A percentile compares a stretch with the other conserved stretches of the same genome.
Evolutionary conservation across 257 asterid species (phyloP).

Genomic region (Nicotiana benthamiana): DNA sequence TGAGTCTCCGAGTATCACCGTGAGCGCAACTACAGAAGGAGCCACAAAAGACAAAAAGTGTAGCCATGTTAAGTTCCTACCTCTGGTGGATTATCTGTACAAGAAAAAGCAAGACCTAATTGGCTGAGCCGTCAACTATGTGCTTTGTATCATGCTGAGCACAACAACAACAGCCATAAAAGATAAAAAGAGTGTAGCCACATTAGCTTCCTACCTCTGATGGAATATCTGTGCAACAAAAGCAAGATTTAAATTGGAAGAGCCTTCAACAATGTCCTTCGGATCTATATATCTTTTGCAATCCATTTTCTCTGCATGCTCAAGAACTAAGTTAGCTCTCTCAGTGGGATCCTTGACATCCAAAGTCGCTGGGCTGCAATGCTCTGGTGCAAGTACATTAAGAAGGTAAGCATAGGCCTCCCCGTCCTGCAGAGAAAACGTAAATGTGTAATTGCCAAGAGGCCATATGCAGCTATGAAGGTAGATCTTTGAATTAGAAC

Average conservation of each 20-base stretch:
- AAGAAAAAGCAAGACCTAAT: slow-evolving; percentile 81
- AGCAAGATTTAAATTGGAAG: slow-evolving; percentile 84
- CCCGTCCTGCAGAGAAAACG: slow-evolving; percentile 64
- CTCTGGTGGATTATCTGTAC: slow-evolving; percentile 86
- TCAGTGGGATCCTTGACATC: slow-evolving; percentile 72
- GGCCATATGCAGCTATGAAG: not conserved
- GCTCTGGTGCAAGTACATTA: slow-evolving; percentile 95
- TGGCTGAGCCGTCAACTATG: slow-evolving; percentile 76
- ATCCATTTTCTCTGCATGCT: slow-evolving; percentile 95
- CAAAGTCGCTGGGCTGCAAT: slow-evolving; percentile 73
- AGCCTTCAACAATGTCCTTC: slow-evolving; percentile 86
- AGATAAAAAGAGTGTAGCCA: not conserved
- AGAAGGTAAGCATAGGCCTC: slow-evolving; percentile 97
- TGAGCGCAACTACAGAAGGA: not conserved
- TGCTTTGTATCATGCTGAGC: not conserved
- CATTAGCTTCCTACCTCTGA: slow-evolving; percentile 54
- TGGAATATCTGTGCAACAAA: slow-evolving; percentile 96
- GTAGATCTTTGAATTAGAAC: not conserved
- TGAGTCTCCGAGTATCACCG: not conserved
- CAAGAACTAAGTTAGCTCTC: slow-evolving; percentile 90
- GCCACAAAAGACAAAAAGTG: not conserved
- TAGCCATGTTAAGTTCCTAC: slow-evolving; percentile 23
- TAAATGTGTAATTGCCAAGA: not conserved
- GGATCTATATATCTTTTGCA: slow-evolving; percentile 91
- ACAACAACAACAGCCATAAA: not conserved